Percentiles rank a stretch among this genome's conserved stretches.
Conservation (phyloP, 768 basidiomycete species). For the Aureoboletus auriporus region DNA sequence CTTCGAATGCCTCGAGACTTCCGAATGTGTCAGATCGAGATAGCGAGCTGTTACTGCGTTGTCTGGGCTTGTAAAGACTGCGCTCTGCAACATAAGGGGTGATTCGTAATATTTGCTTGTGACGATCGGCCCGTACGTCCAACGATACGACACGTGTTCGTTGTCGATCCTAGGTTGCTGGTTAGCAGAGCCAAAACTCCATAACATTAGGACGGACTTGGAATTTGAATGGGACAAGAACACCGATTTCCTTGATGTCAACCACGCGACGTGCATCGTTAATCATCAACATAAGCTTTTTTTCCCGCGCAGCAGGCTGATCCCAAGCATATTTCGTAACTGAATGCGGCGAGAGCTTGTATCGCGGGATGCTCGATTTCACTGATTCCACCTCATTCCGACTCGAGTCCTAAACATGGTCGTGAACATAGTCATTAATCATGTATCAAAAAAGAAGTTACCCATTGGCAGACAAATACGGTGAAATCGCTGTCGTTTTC, state of each 20-base stretch:
- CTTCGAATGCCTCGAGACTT: slow-evolving; percentile 77
- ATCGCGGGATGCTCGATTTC: slow-evolving; percentile 39
- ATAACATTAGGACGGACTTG: slow-evolving; percentile 40
- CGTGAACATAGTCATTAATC: slow-evolving; percentile 26
- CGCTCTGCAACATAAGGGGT: slow-evolving; percentile 81
- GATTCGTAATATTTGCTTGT: slow-evolving; percentile 80
- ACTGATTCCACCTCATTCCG: slow-evolving; percentile 35
- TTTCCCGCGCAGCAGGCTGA: slow-evolving; percentile 77
- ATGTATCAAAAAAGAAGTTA: slow-evolving; percentile 28
- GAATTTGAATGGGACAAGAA: slow-evolving; percentile 86
- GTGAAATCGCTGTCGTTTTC: slow-evolving; percentile 82
- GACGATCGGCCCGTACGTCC: slow-evolving; percentile 88
- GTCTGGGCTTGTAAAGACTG: slow-evolving; percentile 83
- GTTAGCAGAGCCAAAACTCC: slow-evolving; percentile 1
- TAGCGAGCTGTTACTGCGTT: slow-evolving; percentile 41
- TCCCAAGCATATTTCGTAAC: slow-evolving; percentile 87
- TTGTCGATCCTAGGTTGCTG: slow-evolving; percentile 43
- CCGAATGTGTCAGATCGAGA: slow-evolving; percentile 67
- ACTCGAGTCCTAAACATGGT: slow-evolving; percentile 40
- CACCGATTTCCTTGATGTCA: slow-evolving; percentile 95
- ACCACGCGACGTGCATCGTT: slow-evolving; percentile 61
- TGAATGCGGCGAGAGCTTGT: slow-evolving; percentile 55
- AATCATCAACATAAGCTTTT: slow-evolving; percentile 65
- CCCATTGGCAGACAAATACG: slow-evolving; percentile 72
- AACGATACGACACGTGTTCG: slow-evolving; percentile 71